Percentiles rank a stretch among this genome's conserved stretches.
Conservation (phyloP, 129 eudicot species). For the Flaveria trinervia region DNA sequence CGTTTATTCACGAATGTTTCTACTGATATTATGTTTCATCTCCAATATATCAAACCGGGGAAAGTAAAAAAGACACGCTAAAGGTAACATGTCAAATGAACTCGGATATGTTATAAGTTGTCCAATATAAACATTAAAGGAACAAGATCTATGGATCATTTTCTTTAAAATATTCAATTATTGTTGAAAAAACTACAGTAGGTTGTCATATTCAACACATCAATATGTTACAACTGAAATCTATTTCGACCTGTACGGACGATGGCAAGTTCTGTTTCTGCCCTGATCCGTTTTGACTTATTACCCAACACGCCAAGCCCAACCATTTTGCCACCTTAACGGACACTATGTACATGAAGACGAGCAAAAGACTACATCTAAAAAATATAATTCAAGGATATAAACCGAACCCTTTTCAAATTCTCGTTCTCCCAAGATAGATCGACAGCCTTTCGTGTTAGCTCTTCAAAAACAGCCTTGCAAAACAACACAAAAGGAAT, state of each 20-base stretch:
- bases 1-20: not conserved
- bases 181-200: not conserved
- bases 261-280: not conserved
- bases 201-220: not conserved
- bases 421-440: slow-evolving; percentile 68
- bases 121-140: not conserved
- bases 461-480: slow-evolving; percentile 71
- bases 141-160: not conserved
- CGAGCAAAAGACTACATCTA: not conserved
- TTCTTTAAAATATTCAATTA: not conserved
- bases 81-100: not conserved
- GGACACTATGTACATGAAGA: not conserved
- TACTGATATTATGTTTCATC: not conserved
- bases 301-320: not conserved
- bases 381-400: not conserved
- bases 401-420: slow-evolving; percentile 53
- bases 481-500: not conserved
- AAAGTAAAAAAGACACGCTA: too few species aligned
- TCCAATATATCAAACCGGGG: not conserved
- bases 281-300: not conserved
- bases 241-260: not conserved
- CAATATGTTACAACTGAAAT: not conserved
- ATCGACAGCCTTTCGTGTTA: slow-evolving; percentile 69
- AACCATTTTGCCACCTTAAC: not conserved
- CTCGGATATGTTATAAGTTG: not conserved